These are phyloP conservation scores for Melocanna baccifera DNA, from an alignment of 176 grass and related monocot species.

Conservation along the genomic window DNA sequence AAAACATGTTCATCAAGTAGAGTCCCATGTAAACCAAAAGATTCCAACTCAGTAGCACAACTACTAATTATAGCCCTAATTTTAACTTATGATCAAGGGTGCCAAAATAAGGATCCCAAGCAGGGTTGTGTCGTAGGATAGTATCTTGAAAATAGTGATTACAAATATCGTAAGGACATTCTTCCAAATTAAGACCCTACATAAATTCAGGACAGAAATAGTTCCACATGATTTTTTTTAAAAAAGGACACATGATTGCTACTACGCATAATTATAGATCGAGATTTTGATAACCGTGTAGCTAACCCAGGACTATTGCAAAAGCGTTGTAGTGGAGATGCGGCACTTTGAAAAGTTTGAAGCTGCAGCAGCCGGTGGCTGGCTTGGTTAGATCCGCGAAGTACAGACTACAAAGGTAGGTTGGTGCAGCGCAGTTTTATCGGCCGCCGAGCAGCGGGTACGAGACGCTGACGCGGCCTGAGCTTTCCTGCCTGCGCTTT, in stretches of 20 bases:
- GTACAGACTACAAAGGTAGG: background rate
- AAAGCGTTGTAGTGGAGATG: background rate
- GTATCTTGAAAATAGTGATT: background rate
- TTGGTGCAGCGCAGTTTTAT: slow-evolving; percentile 16
- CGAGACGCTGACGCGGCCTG: slow-evolving; percentile 16
- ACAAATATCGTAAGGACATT: background rate
- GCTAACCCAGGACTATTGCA: background rate
- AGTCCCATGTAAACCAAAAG: background rate
- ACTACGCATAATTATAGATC: background rate
- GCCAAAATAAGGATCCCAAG: background rate
- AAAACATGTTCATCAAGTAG: background rate
- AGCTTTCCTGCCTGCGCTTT: slow-evolving; percentile 1
- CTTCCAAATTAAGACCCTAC: background rate
- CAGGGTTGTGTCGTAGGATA: background rate
- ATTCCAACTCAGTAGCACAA: background rate
- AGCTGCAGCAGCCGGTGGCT: background rate
- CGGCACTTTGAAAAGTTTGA: background rate
- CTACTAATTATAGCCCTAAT: background rate
- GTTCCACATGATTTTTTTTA: background rate
- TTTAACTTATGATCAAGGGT: background rate
- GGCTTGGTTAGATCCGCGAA: background rate
- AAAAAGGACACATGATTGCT: background rate
- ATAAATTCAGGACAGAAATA: background rate
- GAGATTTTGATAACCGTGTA: background rate
- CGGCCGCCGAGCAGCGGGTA: slow-evolving; percentile 8